phyloP scores from a whole-genome alignment of 768 basidiomycete species.

The Chalciporus pseudorubinellus region DNA sequence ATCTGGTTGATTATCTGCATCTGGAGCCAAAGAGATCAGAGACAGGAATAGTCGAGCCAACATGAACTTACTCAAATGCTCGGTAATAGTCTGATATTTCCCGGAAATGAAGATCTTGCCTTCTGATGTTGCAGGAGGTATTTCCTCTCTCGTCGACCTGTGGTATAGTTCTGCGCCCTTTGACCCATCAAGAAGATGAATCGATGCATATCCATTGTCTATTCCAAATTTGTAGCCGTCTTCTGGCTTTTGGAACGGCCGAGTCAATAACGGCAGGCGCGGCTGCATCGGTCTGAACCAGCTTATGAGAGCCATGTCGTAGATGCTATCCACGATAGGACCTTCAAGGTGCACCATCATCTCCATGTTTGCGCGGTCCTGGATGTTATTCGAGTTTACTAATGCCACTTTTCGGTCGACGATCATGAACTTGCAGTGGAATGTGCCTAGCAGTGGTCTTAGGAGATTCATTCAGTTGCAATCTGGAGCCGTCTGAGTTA shows the following conservation, averaged over 20 bases:
- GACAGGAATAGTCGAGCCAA: neutral
- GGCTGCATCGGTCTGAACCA: conserved; percentile 53
- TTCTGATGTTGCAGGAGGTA: conserved; percentile 4
- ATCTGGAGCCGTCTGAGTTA: neutral
- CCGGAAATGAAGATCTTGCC: conserved; percentile 29
- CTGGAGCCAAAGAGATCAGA: conserved; percentile 19
- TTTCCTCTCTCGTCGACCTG: conserved; percentile 15
- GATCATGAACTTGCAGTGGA: conserved; percentile 69
- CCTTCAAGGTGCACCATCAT: conserved; percentile 74
- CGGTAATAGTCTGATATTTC: conserved; percentile 37
- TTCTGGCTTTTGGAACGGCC: conserved; percentile 30
- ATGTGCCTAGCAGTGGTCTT: conserved; percentile 58
- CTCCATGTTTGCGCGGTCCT: conserved; percentile 51
- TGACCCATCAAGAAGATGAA: conserved; percentile 26
- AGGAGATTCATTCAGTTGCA: neutral
- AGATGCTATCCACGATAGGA: conserved; percentile 64
- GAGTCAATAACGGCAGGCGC: conserved; percentile 40
- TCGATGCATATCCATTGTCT: conserved; percentile 31
- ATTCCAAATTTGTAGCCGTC: conserved; percentile 39
- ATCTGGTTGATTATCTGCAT: conserved; percentile 36
- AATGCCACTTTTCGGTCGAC: conserved; percentile 67
- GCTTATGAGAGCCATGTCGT: conserved; percentile 64
- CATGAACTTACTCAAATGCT: conserved; percentile 37
- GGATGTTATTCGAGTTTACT: conserved; percentile 68
- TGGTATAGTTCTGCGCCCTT: conserved; percentile 26